Base-by-base conservation (phyloP, 2,329 filamentous ascomycete genomes). In the Fusarium buharicum region DNA sequence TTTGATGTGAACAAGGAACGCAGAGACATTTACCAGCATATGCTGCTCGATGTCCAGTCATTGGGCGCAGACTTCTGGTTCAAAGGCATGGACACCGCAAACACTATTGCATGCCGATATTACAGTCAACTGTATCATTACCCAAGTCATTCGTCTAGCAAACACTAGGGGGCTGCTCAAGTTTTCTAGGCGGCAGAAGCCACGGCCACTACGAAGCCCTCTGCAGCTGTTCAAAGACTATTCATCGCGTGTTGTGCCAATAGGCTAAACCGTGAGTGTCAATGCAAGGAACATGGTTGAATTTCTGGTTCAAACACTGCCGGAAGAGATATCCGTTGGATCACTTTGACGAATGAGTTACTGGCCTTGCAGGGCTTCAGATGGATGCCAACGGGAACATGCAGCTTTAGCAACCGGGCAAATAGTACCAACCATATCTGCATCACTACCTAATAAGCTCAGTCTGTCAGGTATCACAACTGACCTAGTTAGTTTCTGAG, bases 1-100 rank as follows among this genome's bases (percentile, higher is more conserved):
- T 16, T 16, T 43, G n/a, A 3, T 17, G 16, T 38, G 43, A 36
- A 36, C 10, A 38, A 6, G 4, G 13, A 9, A 14, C 11, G 17
- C 5, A 11, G 8, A 6, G 12, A 40, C 10, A 17, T 11, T 24
- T 2, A 37, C 0, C n/a, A 5, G 9, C n/a, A 4, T 12, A 28
- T 3, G 12, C 3, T 13, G 1, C 9, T 9, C 12, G 10, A 2
- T 8, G 6, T 1, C 13, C 2, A 14, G 1, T n/a, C 2, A 4
- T 10, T 20, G 2, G 1, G 3, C 2, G 10, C 7, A 8, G 14
- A 36, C 6, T 10, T 33, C 12, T 8, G 24, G 6, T 12, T 24
- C 6, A 16, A 3, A 11, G 1, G 5, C 20, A 27, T 7, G 6
- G 6, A n/a, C 12, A 4, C 3, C 8, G 17, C 17, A 18, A 24